Evolutionary conservation across 2,329 filamentous ascomycete genomes (phyloP).

Genomic region (Penicillium sclerotiorum): DNA sequence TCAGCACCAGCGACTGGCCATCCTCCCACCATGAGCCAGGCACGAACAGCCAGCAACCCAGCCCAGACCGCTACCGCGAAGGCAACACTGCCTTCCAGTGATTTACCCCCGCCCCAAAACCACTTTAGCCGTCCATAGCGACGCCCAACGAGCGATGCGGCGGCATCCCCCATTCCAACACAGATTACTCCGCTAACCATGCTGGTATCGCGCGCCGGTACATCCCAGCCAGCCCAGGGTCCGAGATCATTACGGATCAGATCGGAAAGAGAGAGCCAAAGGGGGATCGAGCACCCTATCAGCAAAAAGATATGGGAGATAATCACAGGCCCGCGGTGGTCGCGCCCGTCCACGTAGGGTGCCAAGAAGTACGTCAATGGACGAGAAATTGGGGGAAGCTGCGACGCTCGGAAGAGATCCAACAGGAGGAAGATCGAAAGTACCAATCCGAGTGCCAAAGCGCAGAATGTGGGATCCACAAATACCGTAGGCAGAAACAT

Average conservation of each 20-base stretch:
- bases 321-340: conserved; percentile 90
- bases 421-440: conserved; percentile 84
- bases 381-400: conserved; percentile 85
- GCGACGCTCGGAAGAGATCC: conserved; percentile 85
- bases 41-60: conserved; percentile 70
- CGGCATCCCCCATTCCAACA: conserved; percentile 92
- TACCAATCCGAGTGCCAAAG: conserved; percentile 76
- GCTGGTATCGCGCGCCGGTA: conserved; percentile 72
- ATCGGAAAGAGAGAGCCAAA: conserved; percentile 83
- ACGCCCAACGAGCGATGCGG: conserved; percentile 84
- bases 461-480: conserved; percentile 81
- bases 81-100: conserved; percentile 79
- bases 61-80: conserved; percentile 78
- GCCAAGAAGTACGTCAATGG: conserved; percentile 85
- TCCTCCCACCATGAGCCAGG: conserved; percentile 75
- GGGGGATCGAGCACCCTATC: conserved; percentile 89
- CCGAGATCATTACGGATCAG: conserved; percentile 59
- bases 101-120: conserved; percentile 97
- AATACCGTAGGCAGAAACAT: conserved; percentile 90
- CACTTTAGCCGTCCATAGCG: conserved; percentile 87
- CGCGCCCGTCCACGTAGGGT: conserved; percentile 91
- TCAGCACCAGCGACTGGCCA: conserved; percentile 54
- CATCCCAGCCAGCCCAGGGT: conserved; percentile 73
- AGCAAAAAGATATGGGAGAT: conserved; percentile 95
- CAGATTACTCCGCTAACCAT: conserved; percentile 94